Evolutionary conservation across 2,329 filamentous ascomycete species (phyloP).

Genomic region (Botrytis fragariae): DNA sequence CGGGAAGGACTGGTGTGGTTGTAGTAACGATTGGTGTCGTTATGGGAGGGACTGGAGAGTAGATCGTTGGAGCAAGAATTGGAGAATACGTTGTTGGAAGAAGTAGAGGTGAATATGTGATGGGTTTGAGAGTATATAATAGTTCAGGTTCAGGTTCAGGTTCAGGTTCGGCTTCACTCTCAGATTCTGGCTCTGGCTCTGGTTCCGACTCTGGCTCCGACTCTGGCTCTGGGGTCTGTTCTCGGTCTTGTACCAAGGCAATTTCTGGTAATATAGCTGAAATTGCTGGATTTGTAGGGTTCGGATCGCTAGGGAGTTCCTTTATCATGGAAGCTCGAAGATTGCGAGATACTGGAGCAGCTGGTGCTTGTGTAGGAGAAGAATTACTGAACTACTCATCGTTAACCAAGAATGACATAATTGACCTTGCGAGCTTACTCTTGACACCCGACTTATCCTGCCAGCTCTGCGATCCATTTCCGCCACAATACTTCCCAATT

Average conservation of each 20-base stretch:
- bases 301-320: conserved; percentile 33
- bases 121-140: conserved; percentile 36
- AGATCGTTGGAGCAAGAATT: conserved; percentile 21
- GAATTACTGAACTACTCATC: conserved; percentile 21
- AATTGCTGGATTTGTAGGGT: conserved; percentile 36
- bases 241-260: conserved; percentile 34
- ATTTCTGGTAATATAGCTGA: conserved; percentile 34
- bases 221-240: conserved; percentile 30
- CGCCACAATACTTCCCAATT: conserved; percentile 72
- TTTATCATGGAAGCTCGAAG: conserved; percentile 35
- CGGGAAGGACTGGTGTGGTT: not conserved
- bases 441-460: conserved; percentile 74
- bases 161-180: conserved; percentile 21
- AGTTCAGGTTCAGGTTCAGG: conserved; percentile 29
- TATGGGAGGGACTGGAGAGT: conserved; percentile 19
- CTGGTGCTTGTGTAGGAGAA: conserved; percentile 18
- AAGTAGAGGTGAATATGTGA: conserved; percentile 36
- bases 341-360: conserved; percentile 24
- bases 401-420: conserved; percentile 16
- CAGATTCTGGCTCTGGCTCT: conserved; percentile 20
- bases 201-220: conserved; percentile 3
- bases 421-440: conserved; percentile 51
- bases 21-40: not conserved
- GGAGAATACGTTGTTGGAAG: conserved; percentile 25
- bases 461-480: conserved; percentile 86